Evolutionary conservation across 2,329 filamentous ascomycete species (phyloP), one percentile per base, ranked within the genome.

Genomic region (Colletotrichum lentis): DNA sequence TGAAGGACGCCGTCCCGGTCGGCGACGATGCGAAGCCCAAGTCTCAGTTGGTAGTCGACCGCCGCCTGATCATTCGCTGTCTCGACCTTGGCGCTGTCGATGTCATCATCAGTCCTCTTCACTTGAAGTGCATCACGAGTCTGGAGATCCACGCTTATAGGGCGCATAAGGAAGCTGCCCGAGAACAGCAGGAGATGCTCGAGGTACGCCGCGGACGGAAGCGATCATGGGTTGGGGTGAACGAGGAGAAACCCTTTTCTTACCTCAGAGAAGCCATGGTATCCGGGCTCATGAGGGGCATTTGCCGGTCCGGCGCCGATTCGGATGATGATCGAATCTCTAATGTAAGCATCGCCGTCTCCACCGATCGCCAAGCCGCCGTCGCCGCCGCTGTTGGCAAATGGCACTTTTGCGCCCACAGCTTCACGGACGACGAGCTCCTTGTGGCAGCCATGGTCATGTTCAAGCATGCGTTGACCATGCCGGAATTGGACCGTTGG

Each of bases 251-350:
- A 76, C 93, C 94, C 1, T 97, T 94, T 80, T 90, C 93, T 18
- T 97, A 97, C 79, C 81, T 97, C 62, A 86, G 94, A 69, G 94
- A 97, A 80, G 92, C 92, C 57, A 97, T 97, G 93, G 94, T 97
- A 5, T 96, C 93, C 1, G 90, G 90, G 64, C 84, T 97, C 65
- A 96, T 97, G 92, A 91, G 90, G 74, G 89, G 92, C 44, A 97
- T 97, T 62, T 97, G 94, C 78, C 91, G 91, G 71, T 87, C 85
- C 47, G 81, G 80, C 81, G 81, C 80, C 80, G 76, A 88, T 84
- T 81, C 89, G 80, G 75, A 83, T 79, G 80, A 93, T 81, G 80
- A 90, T 80, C 78, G 86, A 80, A 80, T 90, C 81, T 79, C 84
- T 78, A 82, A 85, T 75, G 87, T 91, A 73, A 84, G 92, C 72